Evolutionary conservation across 805 yeast genomes (phyloP).

Genomic region (Saccharomycopsis fodiens): DNA sequence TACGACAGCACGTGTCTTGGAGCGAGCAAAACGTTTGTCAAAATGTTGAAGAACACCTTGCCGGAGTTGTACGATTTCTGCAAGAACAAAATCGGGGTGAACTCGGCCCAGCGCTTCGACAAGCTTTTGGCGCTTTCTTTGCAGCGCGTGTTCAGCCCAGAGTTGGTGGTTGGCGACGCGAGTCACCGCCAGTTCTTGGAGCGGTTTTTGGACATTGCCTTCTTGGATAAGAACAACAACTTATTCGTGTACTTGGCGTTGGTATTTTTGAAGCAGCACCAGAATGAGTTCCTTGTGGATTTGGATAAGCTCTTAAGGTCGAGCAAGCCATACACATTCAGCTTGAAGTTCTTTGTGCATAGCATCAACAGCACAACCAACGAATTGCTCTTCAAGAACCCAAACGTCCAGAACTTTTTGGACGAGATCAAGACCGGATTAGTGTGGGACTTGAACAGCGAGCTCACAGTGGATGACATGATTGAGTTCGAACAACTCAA

Average conservation of each 20-base stretch:
- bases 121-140: slow-evolving; percentile 3
- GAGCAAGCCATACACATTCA: slow-evolving; percentile 1
- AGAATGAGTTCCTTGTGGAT: slow-evolving; percentile 8
- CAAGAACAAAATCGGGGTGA: background rate
- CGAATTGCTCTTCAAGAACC: slow-evolving; percentile 17
- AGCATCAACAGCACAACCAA: slow-evolving; percentile 11
- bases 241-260: slow-evolving; percentile 14
- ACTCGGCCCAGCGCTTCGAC: slow-evolving; percentile 1
- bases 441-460: slow-evolving; percentile 9
- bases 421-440: slow-evolving; percentile 12
- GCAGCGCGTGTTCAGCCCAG: slow-evolving; percentile 8
- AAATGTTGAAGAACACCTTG: slow-evolving; percentile 8
- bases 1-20: slow-evolving; percentile 1
- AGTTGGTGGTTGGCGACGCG: slow-evolving; percentile 6
- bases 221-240: slow-evolving; percentile 18
- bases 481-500: slow-evolving; percentile 18
- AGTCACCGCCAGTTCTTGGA: slow-evolving; percentile 9
- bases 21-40: slow-evolving; percentile 15
- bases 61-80: slow-evolving; percentile 11
- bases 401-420: slow-evolving; percentile 7
- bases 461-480: slow-evolving; percentile 15
- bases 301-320: background rate
- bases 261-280: slow-evolving; percentile 15
- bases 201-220: slow-evolving; percentile 15
- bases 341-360: slow-evolving; percentile 12